Conservation (phyloP, 345 rosid species). For the Salix viminalis region DNA sequence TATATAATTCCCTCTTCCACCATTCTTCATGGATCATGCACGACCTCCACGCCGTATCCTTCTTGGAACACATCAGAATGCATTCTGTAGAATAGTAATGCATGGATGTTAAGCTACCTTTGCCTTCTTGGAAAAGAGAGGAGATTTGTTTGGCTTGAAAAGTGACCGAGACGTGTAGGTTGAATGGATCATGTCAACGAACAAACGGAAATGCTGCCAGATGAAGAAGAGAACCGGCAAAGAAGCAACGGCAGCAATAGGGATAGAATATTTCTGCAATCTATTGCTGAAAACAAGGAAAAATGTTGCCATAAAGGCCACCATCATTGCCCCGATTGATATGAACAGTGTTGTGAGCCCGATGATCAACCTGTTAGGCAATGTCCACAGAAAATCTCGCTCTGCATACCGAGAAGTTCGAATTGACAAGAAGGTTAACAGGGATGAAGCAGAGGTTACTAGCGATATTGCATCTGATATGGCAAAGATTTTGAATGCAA, state of each 20-base stretch:
- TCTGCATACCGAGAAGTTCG: neutral
- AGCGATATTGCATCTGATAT: neutral
- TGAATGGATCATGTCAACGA: neutral
- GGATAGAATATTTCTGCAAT: neutral
- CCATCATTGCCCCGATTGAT: conserved; percentile 18
- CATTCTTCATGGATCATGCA: too few relatives aligned
- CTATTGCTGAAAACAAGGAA: neutral
- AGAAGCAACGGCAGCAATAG: neutral
- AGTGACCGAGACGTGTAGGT: neutral
- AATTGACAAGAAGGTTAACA: conserved; percentile 8
- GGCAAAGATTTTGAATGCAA: conserved; percentile 1
- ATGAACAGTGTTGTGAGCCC: neutral
- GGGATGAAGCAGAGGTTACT: neutral
- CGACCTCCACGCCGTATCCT: too few relatives aligned
- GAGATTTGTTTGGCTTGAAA: too few relatives aligned
- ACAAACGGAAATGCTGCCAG: neutral
- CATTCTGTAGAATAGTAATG: too few relatives aligned
- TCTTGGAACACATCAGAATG: too few relatives aligned
- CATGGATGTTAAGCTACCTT: too few relatives aligned
- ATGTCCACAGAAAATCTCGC: neutral
- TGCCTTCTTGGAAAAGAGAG: too few relatives aligned
- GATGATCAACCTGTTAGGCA: conserved; percentile 3
- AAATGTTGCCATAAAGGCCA: neutral
- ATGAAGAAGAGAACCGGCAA: neutral
- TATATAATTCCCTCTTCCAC: too few relatives aligned